Base-by-base conservation (phyloP, 345 rosid genomes). In the Chamaenerion angustifolium region DNA sequence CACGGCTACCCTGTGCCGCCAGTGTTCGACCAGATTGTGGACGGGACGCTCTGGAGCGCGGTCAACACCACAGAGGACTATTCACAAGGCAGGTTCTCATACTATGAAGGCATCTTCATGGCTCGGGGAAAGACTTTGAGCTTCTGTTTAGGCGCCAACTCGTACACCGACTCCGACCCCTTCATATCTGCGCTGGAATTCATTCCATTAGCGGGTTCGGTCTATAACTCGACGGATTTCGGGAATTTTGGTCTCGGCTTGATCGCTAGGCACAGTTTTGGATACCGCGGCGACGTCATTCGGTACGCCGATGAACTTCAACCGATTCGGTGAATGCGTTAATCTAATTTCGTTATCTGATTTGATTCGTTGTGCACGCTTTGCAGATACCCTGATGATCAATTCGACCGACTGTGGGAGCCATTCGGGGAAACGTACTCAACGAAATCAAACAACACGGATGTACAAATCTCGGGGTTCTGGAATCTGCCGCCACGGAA, bases 141-240 rank as follows among this genome's bases (percentile, higher is more conserved):
- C 67, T 56, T 87, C 6, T 92, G 96, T 54, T 3, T 87, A 48
- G 95, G 72, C 59, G 67, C 78, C 0, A 84, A 92, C 56, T 17
- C 73, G 31, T 56, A 76, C 45, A 92, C 98, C 5, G 72, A 68
- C 17, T 87, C 94, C 4, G 87, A 87, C 71, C 93, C 93, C 16
- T 92, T 92, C 68, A 77, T 92, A 63, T 84, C 95, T n/a, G 84
- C 85, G 2, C 42, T 92, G 65, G 98, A 87, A 69, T 61, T 87
- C 42, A 73, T 92, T 40, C 58, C 69, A 48, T 58, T 87, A 42
- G 76, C 58, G 16, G 73, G 41, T 64, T 78, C 88, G 12, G 41
- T 82, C 37, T 92, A 92, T 47, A 92, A 80, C 59, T 71, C 85
- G 8, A 92, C 96, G 2, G 67, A 82, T 59, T 87, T 92, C 19